These are phyloP conservation scores for Aspergillus sergii DNA, from an alignment of 2,329 filamentous ascomycete species.

Conservation along the genomic window DNA sequence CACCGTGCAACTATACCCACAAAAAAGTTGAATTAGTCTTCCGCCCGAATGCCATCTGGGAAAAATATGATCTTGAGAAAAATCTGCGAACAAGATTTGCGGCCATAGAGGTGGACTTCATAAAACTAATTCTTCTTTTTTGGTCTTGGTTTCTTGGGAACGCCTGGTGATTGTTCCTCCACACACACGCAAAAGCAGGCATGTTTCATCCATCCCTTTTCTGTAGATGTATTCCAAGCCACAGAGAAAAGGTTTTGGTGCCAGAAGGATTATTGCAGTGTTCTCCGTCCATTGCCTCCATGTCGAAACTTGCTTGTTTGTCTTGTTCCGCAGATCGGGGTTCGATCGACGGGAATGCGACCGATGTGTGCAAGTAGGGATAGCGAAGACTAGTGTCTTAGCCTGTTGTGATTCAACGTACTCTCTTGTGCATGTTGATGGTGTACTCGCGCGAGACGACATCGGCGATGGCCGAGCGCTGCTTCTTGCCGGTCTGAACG, in stretches of 20 bases:
- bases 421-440: constrained; percentile 99
- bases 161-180: constrained; percentile 12
- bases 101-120: constrained; percentile 67
- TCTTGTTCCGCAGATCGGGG: constrained; percentile 18
- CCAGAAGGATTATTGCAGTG: constrained; percentile 10
- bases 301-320: constrained; percentile 20
- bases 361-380: constrained; percentile 13
- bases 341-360: constrained; percentile 11
- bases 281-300: constrained; percentile 39
- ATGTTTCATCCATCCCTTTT: not conserved
- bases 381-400: not conserved
- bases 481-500: constrained; percentile 68
- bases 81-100: constrained; percentile 32
- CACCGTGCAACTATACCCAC: constrained; percentile 80
- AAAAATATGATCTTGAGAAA: constrained; percentile 12
- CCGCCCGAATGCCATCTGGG: constrained; percentile 58
- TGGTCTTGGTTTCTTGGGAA: constrained; percentile 14
- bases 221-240: not conserved
- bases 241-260: not conserved
- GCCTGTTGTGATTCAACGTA: constrained; percentile 59
- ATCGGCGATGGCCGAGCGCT: constrained; percentile 94
- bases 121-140: constrained; percentile 63
- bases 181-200: constrained; percentile 6
- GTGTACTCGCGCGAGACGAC: constrained; percentile 99
- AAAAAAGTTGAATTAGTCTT: constrained; percentile 64